Evolutionary conservation across 371 early-diverging fungal species (phyloP), one percentile per base, ranked within the genome.

Genomic region (Chytridium lagenaria): DNA sequence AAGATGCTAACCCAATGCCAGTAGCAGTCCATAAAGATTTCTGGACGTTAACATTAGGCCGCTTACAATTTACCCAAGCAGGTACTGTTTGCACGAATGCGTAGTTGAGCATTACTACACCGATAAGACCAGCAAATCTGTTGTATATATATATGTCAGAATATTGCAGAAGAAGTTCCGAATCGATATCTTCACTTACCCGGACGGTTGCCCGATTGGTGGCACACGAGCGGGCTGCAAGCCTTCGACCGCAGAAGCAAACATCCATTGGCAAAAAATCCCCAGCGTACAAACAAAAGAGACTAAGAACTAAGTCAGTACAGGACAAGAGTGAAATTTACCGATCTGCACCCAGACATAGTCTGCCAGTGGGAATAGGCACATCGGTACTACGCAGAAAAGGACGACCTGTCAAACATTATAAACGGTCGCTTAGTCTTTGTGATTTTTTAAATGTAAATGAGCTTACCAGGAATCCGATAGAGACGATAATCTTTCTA

Each of bases 201-300:
- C 74, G 23, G 71, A 61, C 23, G 63, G 39, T 36, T 30, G 51
- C 2, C 78, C 78, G 15, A 78, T 34, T 19, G 59, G 38, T 1
- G 75, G 77, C 36, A 77, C 77, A 37, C 36, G 26, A 15, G 31
- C 30, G 7, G 40, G 22, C n/a, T 73, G 22, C 5, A 74, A 55
- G 12, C 77, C 77, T 19, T 12, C 36, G 3, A 55, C 57, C 16
- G 44, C 15, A 1, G 77, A 74, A 2, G 37, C 68, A 12, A 66
- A 40, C 16, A 80, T 73, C 82, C 82, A 82, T 38, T 74, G 73
- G 22, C 68, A 19, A 40, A 74, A 74, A 28, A 82, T 80, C 15
- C 61, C 66, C 5, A 82, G 16, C 36, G 80, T 78, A 22, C 76
- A 30, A n/a, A 67, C 10, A 51, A 79, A 77, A 1, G 78, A 59